Base-by-base conservation (phyloP, 208 protist genomes). In the Endotrypanum monterogeii region DNA sequence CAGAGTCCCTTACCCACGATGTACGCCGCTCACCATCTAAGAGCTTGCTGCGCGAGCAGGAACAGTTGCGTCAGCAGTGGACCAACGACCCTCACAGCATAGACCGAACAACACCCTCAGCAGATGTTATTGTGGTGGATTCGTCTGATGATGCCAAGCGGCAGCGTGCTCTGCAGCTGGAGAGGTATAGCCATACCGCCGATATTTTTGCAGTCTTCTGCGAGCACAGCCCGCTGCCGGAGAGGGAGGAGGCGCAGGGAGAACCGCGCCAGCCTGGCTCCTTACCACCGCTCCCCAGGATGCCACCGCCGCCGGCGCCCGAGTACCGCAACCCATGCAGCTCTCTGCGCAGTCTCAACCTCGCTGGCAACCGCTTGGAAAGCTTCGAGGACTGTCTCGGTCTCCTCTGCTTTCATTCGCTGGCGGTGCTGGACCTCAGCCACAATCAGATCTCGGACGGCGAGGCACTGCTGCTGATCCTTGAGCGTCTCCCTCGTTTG, bases 381-480 rank as follows among this genome's bases (percentile, higher is more conserved):
- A 70, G 18, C 20, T 86, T 86, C 23, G 78, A 87, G 14, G 90
- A 89, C 71, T 68, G 94, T 25, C 41, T 86, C 18, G 80, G 80
- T 23, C 76, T 99, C 23, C 77, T 95, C 35, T 92, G 80, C 63
- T 89, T 84, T 79, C 83, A 89, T 67, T 73, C 86, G n/a, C 72
- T 98, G 16, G 75, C 84, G 12, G 78, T 90, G 25, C 81, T 98
- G 7, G 96, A 99, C 79, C 82, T 99, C n/a, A 94, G 93, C 51
- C 71, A 94, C 65, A 99, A 99, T 79, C 67, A 89, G 61, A 88
- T 99, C 37, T 52, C 85, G 0, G 94, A 98, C 68, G 89, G 88
- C 0, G 84, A 90, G 60, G 88, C 75, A 61, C 80, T 98, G 57
- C 74, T 98, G 18, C 71, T 94, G 14, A 73, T 99, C 12, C 80